phyloP scores from a whole-genome alignment of 2,329 filamentous ascomycete genomes.

The Ophiostoma quercus region DNA sequence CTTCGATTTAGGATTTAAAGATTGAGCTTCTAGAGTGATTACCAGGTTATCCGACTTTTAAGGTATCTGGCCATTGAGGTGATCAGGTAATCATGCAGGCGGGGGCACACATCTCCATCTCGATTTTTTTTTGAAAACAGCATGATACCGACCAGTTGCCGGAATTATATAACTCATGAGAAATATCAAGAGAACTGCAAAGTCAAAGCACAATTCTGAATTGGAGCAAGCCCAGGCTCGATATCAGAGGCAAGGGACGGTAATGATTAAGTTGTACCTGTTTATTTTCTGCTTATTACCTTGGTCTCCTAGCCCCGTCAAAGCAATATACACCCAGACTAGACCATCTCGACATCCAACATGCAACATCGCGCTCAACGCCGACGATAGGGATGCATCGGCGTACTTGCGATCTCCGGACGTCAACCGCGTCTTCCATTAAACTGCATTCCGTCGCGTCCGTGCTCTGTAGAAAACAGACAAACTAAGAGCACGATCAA shows the following conservation, averaged over 20 bases:
- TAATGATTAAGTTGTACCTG: neutral
- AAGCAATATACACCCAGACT: neutral
- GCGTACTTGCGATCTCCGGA: constrained; percentile 1
- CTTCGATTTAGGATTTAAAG: neutral
- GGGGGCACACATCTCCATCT: neutral
- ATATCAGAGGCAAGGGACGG: neutral
- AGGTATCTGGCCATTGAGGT: neutral
- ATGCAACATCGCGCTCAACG: neutral
- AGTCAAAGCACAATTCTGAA: neutral
- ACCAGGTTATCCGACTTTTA: neutral
- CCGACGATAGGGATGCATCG: constrained; percentile 10
- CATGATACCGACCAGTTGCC: neutral
- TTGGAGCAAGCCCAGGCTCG: neutral
- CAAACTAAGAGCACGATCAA: neutral
- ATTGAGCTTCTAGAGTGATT: neutral
- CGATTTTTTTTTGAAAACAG: neutral
- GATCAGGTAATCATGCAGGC: constrained; percentile 1
- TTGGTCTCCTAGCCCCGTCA: neutral
- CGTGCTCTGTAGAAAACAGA: neutral
- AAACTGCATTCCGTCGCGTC: constrained; percentile 8
- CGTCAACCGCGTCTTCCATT: constrained; percentile 1
- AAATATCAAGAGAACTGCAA: neutral
- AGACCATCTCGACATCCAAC: neutral
- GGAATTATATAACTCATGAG: neutral
- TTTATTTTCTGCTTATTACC: neutral